Base-by-base conservation (phyloP, 495 filamentous ascomycete genomes). In the Hypoxylon cercidicola region DNA sequence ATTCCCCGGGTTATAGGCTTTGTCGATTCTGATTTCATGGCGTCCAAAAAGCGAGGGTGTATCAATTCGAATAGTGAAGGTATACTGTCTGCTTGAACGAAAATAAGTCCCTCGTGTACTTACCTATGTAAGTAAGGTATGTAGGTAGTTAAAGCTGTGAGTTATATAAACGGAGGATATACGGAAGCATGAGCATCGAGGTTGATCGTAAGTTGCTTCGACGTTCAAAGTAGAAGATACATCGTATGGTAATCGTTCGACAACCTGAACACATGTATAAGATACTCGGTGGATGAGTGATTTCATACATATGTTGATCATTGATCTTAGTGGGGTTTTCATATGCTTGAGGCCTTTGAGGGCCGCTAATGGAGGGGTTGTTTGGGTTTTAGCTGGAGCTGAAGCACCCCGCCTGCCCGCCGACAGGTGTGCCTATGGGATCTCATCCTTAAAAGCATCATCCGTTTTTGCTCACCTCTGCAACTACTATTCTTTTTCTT, bases 251-350 rank as follows among this genome's bases (percentile, higher is more conserved):
- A n/a, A 1, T 45, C 16, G 46, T 34, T 56, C 21, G 7, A 10
- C 30, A 25, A 3, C 15, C 8, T n/a, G 18, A 32, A n/a, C 8
- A 49, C 1, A 41, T 7, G 45, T 58, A 50, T 48, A 39, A 23
- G 39, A n/a, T 57, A 57, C 54, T 55, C 25, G 30, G 6, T 50
- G 55, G 61, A 64, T 53, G 61, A 64, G 61, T 16, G 53, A 64
- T 58, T 58, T 64, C 54, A 39, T 47, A 25, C 43, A 40, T 20
- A 46, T 15, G 15, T 19, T n/a, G 3, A 19, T 8, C 40, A n/a
- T n/a, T n/a, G n/a, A n/a, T n/a, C 47, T 47, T 47, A 53, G 54
- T 37, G 53, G 53, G 60, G 53, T 41, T 62, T 50, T 46, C 39
- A 25, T 20, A 15, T 44, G 19, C 15, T 28, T 45, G 40, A 23